A percentile compares a stretch with the other conserved stretches of the same genome.
These are phyloP conservation scores for Daldinia loculata DNA, from an alignment of 495 filamentous ascomycete genomes.

Conservation along the genomic window DNA sequence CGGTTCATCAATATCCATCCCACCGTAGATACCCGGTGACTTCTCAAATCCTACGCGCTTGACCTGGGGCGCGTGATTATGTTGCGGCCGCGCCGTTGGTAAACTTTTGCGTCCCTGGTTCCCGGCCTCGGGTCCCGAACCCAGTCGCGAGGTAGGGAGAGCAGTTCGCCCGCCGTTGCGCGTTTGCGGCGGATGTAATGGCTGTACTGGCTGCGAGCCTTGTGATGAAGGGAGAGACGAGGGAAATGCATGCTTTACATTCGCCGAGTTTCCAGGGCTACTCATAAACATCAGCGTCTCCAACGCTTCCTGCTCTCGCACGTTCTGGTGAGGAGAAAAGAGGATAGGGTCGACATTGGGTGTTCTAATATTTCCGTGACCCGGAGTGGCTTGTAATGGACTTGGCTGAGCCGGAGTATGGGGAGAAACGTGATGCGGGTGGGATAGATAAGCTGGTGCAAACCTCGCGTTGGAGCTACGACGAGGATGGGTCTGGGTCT, in stretches of 20 bases:
- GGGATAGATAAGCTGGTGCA: conserved; percentile 51
- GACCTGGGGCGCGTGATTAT: conserved; percentile 46
- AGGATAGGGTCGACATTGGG: conserved; percentile 70
- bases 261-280: conserved; percentile 78
- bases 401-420: conserved; percentile 52
- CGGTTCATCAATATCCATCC: conserved; percentile 57
- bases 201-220: conserved; percentile 42
- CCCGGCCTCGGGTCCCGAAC: conserved; percentile 26
- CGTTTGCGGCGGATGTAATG: conserved; percentile 36
- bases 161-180: conserved; percentile 46
- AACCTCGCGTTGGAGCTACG: conserved; percentile 52
- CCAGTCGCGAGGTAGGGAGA: conserved; percentile 50
- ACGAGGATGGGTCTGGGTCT: conserved; percentile 43
- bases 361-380: conserved; percentile 52
- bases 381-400: conserved; percentile 46
- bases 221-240: conserved; percentile 36
- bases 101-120: conserved; percentile 54
- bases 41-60: conserved; percentile 61
- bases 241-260: conserved; percentile 61
- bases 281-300: conserved; percentile 89
- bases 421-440: conserved; percentile 50
- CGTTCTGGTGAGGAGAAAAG: conserved; percentile 58
- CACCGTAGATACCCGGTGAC: conserved; percentile 45
- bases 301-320: conserved; percentile 84
- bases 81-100: conserved; percentile 52